A percentile compares a stretch with the other conserved stretches of the same genome.
Evolutionary conservation across 352 stramenopile species (phyloP).

Genomic region (Saprolegnia parasitica): DNA sequence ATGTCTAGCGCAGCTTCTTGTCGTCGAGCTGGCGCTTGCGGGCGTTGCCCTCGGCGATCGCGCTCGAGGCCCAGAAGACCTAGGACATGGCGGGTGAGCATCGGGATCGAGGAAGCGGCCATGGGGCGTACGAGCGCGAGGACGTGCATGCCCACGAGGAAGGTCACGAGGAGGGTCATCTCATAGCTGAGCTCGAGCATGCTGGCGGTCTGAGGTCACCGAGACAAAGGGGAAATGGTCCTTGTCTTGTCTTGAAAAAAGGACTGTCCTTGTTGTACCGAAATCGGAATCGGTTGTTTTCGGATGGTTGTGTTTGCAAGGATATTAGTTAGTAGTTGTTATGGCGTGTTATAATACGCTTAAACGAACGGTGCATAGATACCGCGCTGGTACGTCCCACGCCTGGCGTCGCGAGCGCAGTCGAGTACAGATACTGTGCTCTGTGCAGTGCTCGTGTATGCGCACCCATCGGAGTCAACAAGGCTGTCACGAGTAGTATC

Average conservation of each 20-base stretch:
- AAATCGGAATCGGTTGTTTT: too few species aligned
- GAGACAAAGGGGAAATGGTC: neutral
- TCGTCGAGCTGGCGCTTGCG: conserved; percentile 32
- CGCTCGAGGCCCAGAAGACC: conserved; percentile 63
- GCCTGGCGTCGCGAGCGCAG: too few species aligned
- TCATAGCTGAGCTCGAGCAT: conserved; percentile 29
- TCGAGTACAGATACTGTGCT: too few species aligned
- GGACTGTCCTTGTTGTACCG: too few species aligned
- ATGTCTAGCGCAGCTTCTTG: conserved; percentile 55
- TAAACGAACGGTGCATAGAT: too few species aligned
- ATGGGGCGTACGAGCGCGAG: conserved; percentile 49
- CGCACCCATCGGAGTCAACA: too few species aligned
- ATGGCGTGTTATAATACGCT: too few species aligned
- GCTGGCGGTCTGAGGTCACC: conserved; percentile 12
- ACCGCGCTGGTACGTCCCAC: too few species aligned
- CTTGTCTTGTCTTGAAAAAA: neutral
- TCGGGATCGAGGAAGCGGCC: conserved; percentile 23
- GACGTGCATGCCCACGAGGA: conserved; percentile 66
- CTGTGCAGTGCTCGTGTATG: too few species aligned
- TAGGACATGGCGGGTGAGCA: conserved; percentile 20
- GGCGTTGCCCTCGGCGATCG: conserved; percentile 44
- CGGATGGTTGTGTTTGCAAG: too few species aligned
- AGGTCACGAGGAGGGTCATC: conserved; percentile 62
- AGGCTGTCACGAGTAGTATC: too few species aligned
- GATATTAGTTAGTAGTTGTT: too few species aligned